Evolutionary conservation across 441 rosid species (phyloP).

Genomic region (Theobroma grandiflorum): DNA sequence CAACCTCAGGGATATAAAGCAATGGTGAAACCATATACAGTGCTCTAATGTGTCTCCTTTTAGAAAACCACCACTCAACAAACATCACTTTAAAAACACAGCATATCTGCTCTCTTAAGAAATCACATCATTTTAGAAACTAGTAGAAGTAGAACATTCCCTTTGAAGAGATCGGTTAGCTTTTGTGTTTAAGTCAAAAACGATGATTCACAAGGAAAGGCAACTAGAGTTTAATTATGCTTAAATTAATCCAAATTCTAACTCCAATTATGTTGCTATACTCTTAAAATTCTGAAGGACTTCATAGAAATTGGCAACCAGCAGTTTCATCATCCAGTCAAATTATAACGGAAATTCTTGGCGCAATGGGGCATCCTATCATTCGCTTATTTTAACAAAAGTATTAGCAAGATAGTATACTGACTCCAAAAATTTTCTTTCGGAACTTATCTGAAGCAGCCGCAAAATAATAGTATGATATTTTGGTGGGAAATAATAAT

Average conservation of each 20-base stretch:
- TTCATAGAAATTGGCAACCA: not conserved
- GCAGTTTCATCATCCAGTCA: not conserved
- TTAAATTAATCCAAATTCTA: slow-evolving; percentile 6
- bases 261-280: not conserved
- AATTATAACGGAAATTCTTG: not conserved
- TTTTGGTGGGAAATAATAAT: not conserved
- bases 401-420: not conserved
- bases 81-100: not conserved
- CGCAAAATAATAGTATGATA: not conserved
- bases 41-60: not conserved
- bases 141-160: not conserved
- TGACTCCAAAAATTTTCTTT: not conserved
- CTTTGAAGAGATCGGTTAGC: not conserved
- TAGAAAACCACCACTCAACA: not conserved
- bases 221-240: not conserved
- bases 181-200: not conserved
- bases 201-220: not conserved
- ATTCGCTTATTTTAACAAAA: not conserved
- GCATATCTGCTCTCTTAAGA: not conserved
- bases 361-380: not conserved
- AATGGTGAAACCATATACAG: not conserved
- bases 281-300: not conserved
- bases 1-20: not conserved
- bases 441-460: not conserved
- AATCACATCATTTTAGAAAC: not conserved